These are phyloP conservation scores for Nevesoporus exiguus DNA, from an alignment of 768 basidiomycete species.

Conservation along the genomic window DNA sequence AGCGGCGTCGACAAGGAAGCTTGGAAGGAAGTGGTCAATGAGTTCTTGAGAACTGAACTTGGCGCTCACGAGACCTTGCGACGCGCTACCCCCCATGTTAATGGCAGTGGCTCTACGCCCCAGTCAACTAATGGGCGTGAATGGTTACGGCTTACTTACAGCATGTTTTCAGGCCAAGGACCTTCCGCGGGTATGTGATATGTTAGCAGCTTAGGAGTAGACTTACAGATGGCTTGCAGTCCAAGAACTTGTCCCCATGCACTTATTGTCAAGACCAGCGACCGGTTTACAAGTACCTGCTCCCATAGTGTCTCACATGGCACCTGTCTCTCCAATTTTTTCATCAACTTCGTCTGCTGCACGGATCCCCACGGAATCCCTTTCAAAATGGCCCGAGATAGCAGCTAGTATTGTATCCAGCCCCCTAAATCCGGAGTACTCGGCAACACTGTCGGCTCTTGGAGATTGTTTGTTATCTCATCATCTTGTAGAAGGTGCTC, in stretches of 20 bases:
- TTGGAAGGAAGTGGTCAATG: conserved; percentile 87
- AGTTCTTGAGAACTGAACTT: conserved; percentile 81
- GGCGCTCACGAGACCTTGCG: conserved; percentile 36
- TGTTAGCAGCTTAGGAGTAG: background rate
- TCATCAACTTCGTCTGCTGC: conserved; percentile 39
- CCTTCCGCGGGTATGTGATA: conserved; percentile 56
- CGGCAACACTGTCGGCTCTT: conserved; percentile 73
- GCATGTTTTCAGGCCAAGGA: conserved; percentile 82
- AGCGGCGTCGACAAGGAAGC: conserved; percentile 90
- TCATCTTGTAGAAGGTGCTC: conserved; percentile 80
- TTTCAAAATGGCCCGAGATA: conserved; percentile 83
- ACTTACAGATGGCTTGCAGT: conserved; percentile 41
- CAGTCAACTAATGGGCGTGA: conserved; percentile 54
- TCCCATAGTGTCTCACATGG: conserved; percentile 34
- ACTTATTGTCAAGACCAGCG: conserved; percentile 41
- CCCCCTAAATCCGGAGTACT: conserved; percentile 62
- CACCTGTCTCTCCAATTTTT: conserved; percentile 68
- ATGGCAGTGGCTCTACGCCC: conserved; percentile 19
- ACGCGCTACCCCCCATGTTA: conserved; percentile 9
- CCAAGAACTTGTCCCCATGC: conserved; percentile 67
- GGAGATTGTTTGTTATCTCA: conserved; percentile 77
- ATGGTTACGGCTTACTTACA: conserved; percentile 75
- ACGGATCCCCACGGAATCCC: conserved; percentile 56
- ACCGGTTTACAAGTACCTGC: conserved; percentile 39
- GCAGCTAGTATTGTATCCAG: conserved; percentile 79